Base-by-base conservation (phyloP, 1,284 basidiomycete genomes). In the Melampsora larici-populina region DNA sequence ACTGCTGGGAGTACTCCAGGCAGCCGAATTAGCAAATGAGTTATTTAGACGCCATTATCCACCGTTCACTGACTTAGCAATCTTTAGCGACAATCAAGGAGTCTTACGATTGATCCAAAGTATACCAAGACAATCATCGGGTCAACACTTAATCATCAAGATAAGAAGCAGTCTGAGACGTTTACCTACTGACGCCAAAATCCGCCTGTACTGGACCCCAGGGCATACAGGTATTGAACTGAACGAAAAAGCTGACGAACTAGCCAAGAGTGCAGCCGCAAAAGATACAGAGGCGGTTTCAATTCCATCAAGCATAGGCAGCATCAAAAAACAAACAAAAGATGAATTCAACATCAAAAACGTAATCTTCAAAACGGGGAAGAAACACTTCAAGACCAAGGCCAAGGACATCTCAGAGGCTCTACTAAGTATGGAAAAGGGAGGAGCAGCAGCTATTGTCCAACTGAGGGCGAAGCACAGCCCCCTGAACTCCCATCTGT, bases 181-280 rank as follows among this genome's bases (percentile, higher is more conserved):
- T 5, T 13, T n/a, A 3, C 29, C 55, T 7, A n/a, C 8, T n/a
- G 24, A 9, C 15, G n/a, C 29, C 4, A n/a, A 6, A 60, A 29
- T 60, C 8, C 55, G 55, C 1, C n/a, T 68, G 6, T 31, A 68
- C 24, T 72, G 70, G 70, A 64, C 55, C n/a, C 58, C 70, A 17
- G 70, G 70, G 11, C 58, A 72, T 33, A 17, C 24, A 36, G 70
- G 43, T 24, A 63, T 72, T n/a, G 17, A n/a, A n/a, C n/a, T n/a
- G n/a, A n/a, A n/a, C n/a, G n/a, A n/a, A n/a, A n/a, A n/a, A n/a
- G n/a, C n/a, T 2, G 58, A 72, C n/a, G 46, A 40, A 17, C 18
- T 72, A 13, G 70, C 70, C 11, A 43, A 43, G 11, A 7, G 13
- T 8, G 40, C 40, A 43, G 40, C 40, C 6, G 13, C 13, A 11